Base-by-base conservation (phyloP, 192 early-diverging fungal species). In the Podila epicladia region DNA sequence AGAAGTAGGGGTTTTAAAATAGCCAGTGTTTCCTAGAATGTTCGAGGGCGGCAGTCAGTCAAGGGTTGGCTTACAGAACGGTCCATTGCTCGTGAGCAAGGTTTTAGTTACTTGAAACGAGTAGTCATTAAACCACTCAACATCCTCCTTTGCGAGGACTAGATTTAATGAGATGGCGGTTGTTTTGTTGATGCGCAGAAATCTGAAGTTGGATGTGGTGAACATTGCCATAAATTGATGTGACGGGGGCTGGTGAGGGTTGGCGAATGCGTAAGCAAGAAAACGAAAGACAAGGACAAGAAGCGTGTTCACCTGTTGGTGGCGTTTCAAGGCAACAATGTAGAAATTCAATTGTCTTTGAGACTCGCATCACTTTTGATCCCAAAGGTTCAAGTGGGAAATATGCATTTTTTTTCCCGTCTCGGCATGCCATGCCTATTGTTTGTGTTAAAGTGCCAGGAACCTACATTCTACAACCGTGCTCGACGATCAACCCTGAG, bases 91-190 rank as follows among this genome's bases (percentile, higher is more conserved):
- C 20, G 24, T 31, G 20, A 37, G 50, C 15, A 5, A 1, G 55
- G 64, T 50, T 37, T 7, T 1, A 29, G 6, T 13, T 69, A 79
- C 77, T 33, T 80, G 77, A 22, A 80, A 73, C 15, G 77, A 48
- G 37, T 69, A 73, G 45, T 80, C 77, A 48, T 73, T 80, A 28
- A 80, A 80, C 77, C 77, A 80, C 3, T 64, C 62, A 11, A 80
- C 49, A 45, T 80, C 77, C 15, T 80, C 77, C 28, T 80, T 72
- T 38, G 77, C 41, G 26, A 80, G 77, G 4, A 73, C 31, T 2
- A 80, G 58, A 62, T 80, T 80, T 28, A 80, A 38, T 19, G 71
- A 69, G 11, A 80, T 41, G 22, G 73, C 71, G n/a, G 32, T 72
- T 3, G 61, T 64, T 49, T 80, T 80, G 63, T 58, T 73, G 37